These are phyloP conservation scores for Lachancea fermentati DNA, from an alignment of 805 yeast species.

Conservation along the genomic window DNA sequence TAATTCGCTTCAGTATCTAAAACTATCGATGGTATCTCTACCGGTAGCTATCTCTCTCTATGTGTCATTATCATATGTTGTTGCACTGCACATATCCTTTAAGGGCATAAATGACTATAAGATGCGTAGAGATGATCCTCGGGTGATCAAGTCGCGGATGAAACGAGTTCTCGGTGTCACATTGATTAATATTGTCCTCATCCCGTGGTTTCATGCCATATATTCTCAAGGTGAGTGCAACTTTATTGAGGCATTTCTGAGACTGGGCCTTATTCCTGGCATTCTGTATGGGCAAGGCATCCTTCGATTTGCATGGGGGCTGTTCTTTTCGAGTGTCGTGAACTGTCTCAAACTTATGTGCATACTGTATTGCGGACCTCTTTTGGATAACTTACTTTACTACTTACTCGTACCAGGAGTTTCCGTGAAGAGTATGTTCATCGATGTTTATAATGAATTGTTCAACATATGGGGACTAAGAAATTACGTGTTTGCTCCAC, in stretches of 20 bases:
- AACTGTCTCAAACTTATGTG: constrained; percentile 13
- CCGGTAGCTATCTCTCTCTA: constrained; percentile 13
- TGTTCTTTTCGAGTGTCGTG: constrained; percentile 12
- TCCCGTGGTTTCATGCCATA: constrained; percentile 15
- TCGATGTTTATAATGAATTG: constrained; percentile 12
- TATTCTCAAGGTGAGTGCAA: constrained; percentile 3
- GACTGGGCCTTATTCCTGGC: constrained; percentile 25
- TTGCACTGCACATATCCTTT: constrained; percentile 20
- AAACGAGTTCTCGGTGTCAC: constrained; percentile 15
- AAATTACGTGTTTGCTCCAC: constrained; percentile 31
- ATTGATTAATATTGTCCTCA: constrained; percentile 15
- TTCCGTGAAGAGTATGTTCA: constrained; percentile 10
- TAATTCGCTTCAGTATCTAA: no score
- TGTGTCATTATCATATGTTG: constrained; percentile 26
- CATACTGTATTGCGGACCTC: constrained; percentile 25
- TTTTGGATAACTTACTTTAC: constrained; percentile 19
- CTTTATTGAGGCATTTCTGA: constrained; percentile 12
- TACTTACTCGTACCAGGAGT: constrained; percentile 15
- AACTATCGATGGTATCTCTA: not conserved
- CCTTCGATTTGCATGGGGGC: constrained; percentile 10
- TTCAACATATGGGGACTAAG: constrained; percentile 29
- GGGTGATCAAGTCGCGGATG: constrained; percentile 22
- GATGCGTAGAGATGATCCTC: constrained; percentile 29
- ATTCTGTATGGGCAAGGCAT: constrained; percentile 6
- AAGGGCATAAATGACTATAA: constrained; percentile 17